Evolutionary conservation across 495 filamentous ascomycete genomes (phyloP).

Genomic region (Hyaloscypha bicolor): DNA sequence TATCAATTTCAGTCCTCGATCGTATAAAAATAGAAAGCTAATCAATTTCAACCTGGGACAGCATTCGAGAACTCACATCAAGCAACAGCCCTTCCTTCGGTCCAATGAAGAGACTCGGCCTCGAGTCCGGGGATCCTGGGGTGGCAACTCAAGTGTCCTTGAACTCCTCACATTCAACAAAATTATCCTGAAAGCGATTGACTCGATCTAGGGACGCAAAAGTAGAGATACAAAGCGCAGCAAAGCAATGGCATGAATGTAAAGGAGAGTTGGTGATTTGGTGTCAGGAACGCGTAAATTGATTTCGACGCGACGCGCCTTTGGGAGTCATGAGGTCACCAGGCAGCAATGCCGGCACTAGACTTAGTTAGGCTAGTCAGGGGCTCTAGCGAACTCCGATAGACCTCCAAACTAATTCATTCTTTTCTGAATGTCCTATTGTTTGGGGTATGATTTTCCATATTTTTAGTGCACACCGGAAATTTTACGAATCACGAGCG

Average conservation of each 20-base stretch:
- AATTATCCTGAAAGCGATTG: not conserved
- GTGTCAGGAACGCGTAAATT: conserved; percentile 23
- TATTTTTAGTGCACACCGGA: no score
- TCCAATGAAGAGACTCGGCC: not conserved
- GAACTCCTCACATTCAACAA: not conserved
- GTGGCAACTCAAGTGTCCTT: not conserved
- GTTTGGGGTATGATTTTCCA: no score
- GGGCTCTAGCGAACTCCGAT: conserved; percentile 11
- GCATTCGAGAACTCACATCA: not conserved
- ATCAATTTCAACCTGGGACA: not conserved
- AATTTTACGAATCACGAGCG: no score
- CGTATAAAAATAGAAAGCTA: not conserved
- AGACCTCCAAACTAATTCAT: not conserved
- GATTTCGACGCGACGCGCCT: conserved; percentile 18
- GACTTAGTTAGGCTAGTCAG: conserved; percentile 6
- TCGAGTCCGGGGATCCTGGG: not conserved
- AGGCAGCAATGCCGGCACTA: conserved; percentile 5
- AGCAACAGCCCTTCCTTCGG: not conserved
- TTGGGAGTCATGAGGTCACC: conserved; percentile 25
- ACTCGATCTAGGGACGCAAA: not conserved
- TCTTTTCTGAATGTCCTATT: not conserved
- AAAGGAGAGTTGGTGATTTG: conserved; percentile 11
- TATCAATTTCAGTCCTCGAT: no score
- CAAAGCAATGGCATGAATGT: not conserved
- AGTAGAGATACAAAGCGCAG: not conserved